These are phyloP conservation scores for Lasiosphaeria ovina DNA, from an alignment of 495 filamentous ascomycete genomes.

Conservation along the genomic window DNA sequence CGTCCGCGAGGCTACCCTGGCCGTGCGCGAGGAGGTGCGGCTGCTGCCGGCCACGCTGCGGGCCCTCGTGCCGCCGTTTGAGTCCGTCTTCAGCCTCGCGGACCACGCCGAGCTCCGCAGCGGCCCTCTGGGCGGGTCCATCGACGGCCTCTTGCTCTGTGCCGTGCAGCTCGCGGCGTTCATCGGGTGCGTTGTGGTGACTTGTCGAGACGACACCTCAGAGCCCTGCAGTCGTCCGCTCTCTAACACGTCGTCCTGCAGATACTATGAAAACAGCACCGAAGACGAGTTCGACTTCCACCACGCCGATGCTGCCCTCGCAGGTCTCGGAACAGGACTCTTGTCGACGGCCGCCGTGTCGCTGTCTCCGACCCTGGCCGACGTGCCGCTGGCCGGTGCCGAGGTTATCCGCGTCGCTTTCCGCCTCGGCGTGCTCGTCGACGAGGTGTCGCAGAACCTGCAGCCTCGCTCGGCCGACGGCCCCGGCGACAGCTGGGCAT, in stretches of 20 bases:
- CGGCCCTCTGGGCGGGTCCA: conserved; percentile 34
- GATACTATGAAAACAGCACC: neutral
- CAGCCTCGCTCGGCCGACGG: conserved; percentile 24
- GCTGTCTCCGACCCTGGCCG: conserved; percentile 53
- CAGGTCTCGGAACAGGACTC: conserved; percentile 62
- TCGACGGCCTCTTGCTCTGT: conserved; percentile 41
- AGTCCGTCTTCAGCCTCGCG: conserved; percentile 34
- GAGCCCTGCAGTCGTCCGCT: neutral
- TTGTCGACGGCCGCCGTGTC: conserved; percentile 63
- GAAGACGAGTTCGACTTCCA: conserved; percentile 4
- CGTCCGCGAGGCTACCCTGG: conserved; percentile 35
- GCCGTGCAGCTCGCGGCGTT: conserved; percentile 34
- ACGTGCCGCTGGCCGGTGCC: conserved; percentile 57
- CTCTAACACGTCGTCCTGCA: neutral
- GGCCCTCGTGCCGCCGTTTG: conserved; percentile 37
- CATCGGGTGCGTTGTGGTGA: conserved; percentile 38
- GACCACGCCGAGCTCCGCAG: conserved; percentile 32
- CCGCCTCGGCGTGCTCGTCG: conserved; percentile 54
- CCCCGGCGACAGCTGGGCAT: conserved; percentile 38
- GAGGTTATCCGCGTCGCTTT: conserved; percentile 63
- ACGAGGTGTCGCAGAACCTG: conserved; percentile 37
- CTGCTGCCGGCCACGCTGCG: conserved; percentile 15
- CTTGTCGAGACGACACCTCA: neutral
- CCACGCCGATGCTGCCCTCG: conserved; percentile 12
- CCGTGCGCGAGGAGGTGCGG: conserved; percentile 37